These are phyloP conservation scores for Yamadazyma sp. DNA, from an alignment of 1,139 yeast species.

Conservation along the genomic window DNA sequence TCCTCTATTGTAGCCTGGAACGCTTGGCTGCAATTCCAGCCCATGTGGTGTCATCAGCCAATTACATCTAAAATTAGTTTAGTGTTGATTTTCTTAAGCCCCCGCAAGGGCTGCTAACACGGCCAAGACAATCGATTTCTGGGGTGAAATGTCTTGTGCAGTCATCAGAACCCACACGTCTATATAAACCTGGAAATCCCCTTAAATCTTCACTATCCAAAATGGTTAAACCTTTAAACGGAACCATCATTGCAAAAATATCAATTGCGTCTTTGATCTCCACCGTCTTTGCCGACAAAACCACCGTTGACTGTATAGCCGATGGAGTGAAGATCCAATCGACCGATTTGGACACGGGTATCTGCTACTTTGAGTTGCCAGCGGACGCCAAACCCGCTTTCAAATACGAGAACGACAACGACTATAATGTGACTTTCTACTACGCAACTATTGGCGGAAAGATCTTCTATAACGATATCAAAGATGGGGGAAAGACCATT, in stretches of 20 bases:
- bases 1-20: no score
- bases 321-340: constrained; percentile 8
- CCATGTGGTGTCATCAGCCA: no score
- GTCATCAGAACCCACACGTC: no score
- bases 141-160: no score
- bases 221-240: constrained; percentile 1
- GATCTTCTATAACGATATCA: constrained; percentile 9
- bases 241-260: constrained; percentile 6
- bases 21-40: no score
- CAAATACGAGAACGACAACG: constrained; percentile 2
- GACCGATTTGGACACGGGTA: constrained; percentile 6
- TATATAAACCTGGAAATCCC: no score
- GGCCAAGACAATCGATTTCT: no score
- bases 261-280: constrained; percentile 8
- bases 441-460: constrained; percentile 9
- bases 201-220: background rate
- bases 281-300: constrained; percentile 1
- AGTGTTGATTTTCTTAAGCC: no score
- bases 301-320: constrained; percentile 8
- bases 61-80: background rate
- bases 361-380: constrained; percentile 11
- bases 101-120: no score
- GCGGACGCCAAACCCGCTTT: constrained; percentile 5
- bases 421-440: constrained; percentile 7
- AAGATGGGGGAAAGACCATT: constrained; percentile 6